Evolutionary conservation across 805 yeast genomes (phyloP).

Genomic region (Candida palmyrensis): DNA sequence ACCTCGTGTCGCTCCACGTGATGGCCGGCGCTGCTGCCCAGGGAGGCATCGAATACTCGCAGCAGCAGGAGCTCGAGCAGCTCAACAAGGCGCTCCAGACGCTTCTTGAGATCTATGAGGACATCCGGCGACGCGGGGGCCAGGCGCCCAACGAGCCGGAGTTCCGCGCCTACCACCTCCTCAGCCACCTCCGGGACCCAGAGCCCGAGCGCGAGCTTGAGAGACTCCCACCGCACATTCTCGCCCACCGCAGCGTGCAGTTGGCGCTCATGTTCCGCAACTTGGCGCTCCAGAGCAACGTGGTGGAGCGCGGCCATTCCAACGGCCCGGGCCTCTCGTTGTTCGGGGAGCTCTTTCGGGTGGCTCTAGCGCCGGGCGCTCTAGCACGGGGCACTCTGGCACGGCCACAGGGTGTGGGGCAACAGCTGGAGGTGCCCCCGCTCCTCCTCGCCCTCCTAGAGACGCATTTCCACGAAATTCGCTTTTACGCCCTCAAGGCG

Average conservation of each 20-base stretch:
- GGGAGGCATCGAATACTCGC: constrained; percentile 61
- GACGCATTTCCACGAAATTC: constrained; percentile 70
- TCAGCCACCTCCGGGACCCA: constrained; percentile 78
- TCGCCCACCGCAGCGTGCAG: constrained; percentile 54
- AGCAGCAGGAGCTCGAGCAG: constrained; percentile 95
- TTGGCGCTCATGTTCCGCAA: constrained; percentile 68
- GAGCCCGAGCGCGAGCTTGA: constrained; percentile 78
- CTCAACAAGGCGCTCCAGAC: constrained; percentile 88
- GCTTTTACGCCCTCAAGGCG: constrained; percentile 68
- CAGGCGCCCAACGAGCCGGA: constrained; percentile 83
- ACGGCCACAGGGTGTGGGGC: too few species aligned
- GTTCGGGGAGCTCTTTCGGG: constrained; percentile 59
- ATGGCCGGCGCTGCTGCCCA: constrained; percentile 58
- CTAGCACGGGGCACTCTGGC: too few species aligned
- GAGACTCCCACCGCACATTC: constrained; percentile 53
- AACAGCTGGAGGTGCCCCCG: constrained; percentile 45
- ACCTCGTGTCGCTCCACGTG: constrained; percentile 71
- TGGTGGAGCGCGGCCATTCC: constrained; percentile 48
- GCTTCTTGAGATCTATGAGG: constrained; percentile 79
- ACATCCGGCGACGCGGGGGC: constrained; percentile 66
- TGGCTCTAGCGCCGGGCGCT: constrained; percentile 38
- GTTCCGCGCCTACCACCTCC: constrained; percentile 79
- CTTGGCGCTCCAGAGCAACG: constrained; percentile 57
- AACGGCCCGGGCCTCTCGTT: constrained; percentile 55
- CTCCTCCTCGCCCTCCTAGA: constrained; percentile 72